Evolutionary conservation across 2,329 filamentous ascomycete genomes (phyloP), one percentile per base, ranked within the genome.

Genomic region (Penicillium sp.): DNA sequence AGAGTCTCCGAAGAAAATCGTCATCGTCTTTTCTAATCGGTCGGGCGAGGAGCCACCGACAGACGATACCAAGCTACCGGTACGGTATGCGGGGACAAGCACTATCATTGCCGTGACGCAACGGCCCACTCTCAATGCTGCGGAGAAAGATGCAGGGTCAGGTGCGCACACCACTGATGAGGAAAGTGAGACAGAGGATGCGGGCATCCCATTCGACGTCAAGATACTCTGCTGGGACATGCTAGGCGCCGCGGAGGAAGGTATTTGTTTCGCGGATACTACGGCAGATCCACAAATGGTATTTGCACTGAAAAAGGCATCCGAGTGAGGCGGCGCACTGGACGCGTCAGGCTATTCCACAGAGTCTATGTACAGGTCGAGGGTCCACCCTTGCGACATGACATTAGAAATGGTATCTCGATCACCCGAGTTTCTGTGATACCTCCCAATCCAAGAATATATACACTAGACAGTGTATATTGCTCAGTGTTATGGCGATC

Each of bases 41-140:
- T 66, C 71, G 13, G 79, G 79, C 1, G 72, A 76, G 54, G 79
- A 79, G 61, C 74, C 72, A 19, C 66, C 63, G 19, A 71, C 67
- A 47, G 70, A 71, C 35, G 67, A 72, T 42, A 59, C 53, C 33
- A 73, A 76, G 59, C 72, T 73, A 45, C 70, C 73, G 31, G 78
- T 74, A 49, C 70, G 73, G 49, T 81, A 81, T 70, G 79, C 79
- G 52, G 79, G 79, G 45, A 79, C 76, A n/a, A 81, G 79, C 59
- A 69, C 77, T 56, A 73, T 81, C 44, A 66, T 81, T 58, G 75
- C 73, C 12, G 61, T 76, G 55, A 71, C 68, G 57, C 73, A 76
- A 53, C 66, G 64, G 36, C 49, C 59, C 58, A 52, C 52, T 38
- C 23, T 53, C 12, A 49, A 57, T 29, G 9, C 39, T 15, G 39